phyloP scores from a whole-genome alignment of 768 basidiomycete species.

The Kwoniella dendrophila region DNA sequence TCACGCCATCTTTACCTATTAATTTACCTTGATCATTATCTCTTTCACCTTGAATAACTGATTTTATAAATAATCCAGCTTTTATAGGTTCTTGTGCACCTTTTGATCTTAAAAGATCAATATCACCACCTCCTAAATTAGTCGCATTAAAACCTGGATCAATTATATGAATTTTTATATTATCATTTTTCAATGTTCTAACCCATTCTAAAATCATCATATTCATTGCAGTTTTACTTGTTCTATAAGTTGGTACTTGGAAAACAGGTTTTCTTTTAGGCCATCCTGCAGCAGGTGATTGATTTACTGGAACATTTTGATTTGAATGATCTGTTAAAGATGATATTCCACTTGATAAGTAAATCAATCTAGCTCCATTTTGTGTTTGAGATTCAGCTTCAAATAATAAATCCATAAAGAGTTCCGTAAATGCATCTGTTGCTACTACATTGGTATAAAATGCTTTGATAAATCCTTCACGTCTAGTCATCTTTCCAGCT shows the following conservation, averaged over 20 bases:
- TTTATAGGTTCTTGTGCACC: slow-evolving; percentile 31
- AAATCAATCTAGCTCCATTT: slow-evolving; percentile 26
- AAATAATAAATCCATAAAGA: slow-evolving; percentile 31
- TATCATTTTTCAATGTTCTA: slow-evolving; percentile 35
- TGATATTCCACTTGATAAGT: slow-evolving; percentile 24
- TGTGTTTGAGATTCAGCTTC: slow-evolving; percentile 18
- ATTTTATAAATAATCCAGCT: slow-evolving; percentile 28
- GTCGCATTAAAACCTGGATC: slow-evolving; percentile 39
- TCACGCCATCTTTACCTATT: no score
- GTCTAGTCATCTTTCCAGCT: slow-evolving; percentile 8
- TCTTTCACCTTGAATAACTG: slow-evolving; percentile 4
- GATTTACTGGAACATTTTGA: slow-evolving; percentile 11
- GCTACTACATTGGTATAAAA: slow-evolving; percentile 34
- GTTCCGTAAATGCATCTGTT: slow-evolving; percentile 31
- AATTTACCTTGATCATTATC: background rate
- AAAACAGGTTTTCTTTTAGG: slow-evolving; percentile 18
- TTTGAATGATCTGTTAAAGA: slow-evolving; percentile 14
- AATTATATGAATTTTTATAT: slow-evolving; percentile 29
- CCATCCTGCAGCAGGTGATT: slow-evolving; percentile 24
- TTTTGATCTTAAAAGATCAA: slow-evolving; percentile 5
- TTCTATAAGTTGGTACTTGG: slow-evolving; percentile 24
- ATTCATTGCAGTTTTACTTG: slow-evolving; percentile 38
- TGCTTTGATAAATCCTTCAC: slow-evolving; percentile 23
- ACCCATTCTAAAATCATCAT: slow-evolving; percentile 41
- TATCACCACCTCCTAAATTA: slow-evolving; percentile 17